Evolutionary conservation across 768 basidiomycete species (phyloP), one percentile per base, ranked within the genome.

Genomic region (Suillus occidentalis): DNA sequence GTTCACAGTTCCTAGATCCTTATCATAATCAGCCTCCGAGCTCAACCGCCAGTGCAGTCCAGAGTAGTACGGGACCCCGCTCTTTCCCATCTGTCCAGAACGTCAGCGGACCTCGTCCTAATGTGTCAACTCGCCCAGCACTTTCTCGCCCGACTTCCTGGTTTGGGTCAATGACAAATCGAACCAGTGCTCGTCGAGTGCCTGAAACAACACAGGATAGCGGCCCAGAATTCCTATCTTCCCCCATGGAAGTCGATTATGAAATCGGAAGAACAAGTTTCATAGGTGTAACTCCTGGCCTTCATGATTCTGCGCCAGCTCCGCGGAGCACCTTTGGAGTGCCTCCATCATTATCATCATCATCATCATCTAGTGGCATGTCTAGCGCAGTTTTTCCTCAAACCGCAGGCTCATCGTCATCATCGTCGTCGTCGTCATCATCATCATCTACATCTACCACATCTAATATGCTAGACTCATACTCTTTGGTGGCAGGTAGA

Each of bases 81-180:
- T 0, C 25, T 13, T 59, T 42, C 58, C 40, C 40, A 31, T 20
- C 58, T 42, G n/a, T 10, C 25, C 58, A 59, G 58, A 59, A 42
- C 28, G 25, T 28, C 40, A 42, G 40, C 40, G 58, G 58, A 42
- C 58, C 18, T 42, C 58, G 58, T 42, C 58, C 39, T 31, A 59
- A 28, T 59, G 18, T 28, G 25, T 42, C 58, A 13, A 37, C 6
- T 31, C 58, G 58, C 58, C 58, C 36, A 59, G 40, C 40, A 18
- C 58, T 59, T 31, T 42, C 58, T 1, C 58, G 58, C 25, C 58
- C 58, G 28, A 59, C 58, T 59, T 59, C 58, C 22, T 59, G 58
- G 58, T 59, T 59, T 59, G 58, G 58, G 18, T 59, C 56, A 39
- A 57, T 59, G 58, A 59, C 58, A 18, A 42, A 40, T 59, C 25